Base-by-base conservation (phyloP, 805 yeast genomes). In the Pichia pseudocactophila region DNA sequence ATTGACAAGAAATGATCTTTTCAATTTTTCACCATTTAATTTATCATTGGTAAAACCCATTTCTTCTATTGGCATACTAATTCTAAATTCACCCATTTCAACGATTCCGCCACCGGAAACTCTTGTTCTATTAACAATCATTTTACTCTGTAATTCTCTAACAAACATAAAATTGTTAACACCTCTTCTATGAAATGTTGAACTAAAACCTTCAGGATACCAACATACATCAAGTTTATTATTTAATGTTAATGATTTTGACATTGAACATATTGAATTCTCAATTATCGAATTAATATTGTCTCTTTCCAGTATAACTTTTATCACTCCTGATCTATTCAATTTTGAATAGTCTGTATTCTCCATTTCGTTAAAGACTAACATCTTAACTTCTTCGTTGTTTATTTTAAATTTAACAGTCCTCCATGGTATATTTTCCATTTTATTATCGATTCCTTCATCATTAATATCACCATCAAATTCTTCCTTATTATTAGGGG, bases 111-210 rank as follows among this genome's bases (percentile, higher is more conserved):
- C 56, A 5, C 53, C 55, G 16, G 53, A 41, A n/a, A 42, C 42
- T 34, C 60, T 55, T 18, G 59, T 50, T 40, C 67, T 68, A 17
- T 64, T 65, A 12, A 70, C 61, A 16, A 69, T 64, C 51, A 70
- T 59, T 45, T 70, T 70, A 28, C 71, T 64, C 45, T 70, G 76
- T 25, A 71, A 52, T 47, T 71, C 76, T 44, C 75, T 57, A 3
- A 70, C 73, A 57, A 70, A 71, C 74, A 71, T 70, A 47, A 71
- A 71, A 48, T 68, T 68, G 44, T 69, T 70, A n/a, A 60, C 60
- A 3, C 73, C 73, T 36, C 75, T 53, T 37, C 66, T 61, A 50
- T 71, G 71, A 50, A 71, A 70, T 5, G 75, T 71, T 1, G 75
- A 70, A 2, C 74, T 61, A 39, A 70, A 71, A 0, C 76, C 75